Conservation (phyloP, 257 asterid genomes). For the Solanum infundibuliforme region DNA sequence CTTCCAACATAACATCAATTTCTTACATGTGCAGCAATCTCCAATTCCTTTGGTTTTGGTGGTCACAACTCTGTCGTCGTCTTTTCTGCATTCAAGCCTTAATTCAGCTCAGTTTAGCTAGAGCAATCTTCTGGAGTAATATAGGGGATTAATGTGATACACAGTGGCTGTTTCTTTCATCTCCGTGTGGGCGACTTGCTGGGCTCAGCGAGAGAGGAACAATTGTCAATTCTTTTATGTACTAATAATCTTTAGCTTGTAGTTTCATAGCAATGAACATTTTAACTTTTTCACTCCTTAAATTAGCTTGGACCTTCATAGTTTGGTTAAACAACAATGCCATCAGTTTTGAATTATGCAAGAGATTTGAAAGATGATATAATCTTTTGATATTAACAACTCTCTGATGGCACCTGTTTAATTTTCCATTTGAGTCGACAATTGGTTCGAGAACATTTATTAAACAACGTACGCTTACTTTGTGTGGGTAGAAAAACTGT, state of each 20-base stretch:
- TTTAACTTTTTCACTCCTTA: background rate
- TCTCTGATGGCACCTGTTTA: background rate
- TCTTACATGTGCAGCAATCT: constrained; percentile 45
- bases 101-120: constrained; percentile 12
- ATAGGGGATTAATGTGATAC: background rate
- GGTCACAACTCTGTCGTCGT: constrained; percentile 78
- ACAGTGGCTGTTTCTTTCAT: background rate
- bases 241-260: constrained; percentile 6
- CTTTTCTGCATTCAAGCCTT: constrained; percentile 70
- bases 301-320: constrained; percentile 3
- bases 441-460: background rate
- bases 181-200: constrained; percentile 1
- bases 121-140: background rate
- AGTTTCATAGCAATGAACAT: constrained; percentile 5
- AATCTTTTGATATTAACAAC: background rate
- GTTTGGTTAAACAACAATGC: constrained; percentile 1
- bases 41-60: constrained; percentile 78
- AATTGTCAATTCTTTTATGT: constrained; percentile 5
- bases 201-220: background rate
- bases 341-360: background rate
- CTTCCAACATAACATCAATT: background rate
- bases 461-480: background rate
- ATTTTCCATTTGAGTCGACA: background rate
- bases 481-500: background rate
- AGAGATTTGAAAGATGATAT: background rate